Evolutionary conservation across 352 stramenopile species (phyloP), one percentile per base, ranked within the genome.

Genomic region (Pythium guiyangense): DNA sequence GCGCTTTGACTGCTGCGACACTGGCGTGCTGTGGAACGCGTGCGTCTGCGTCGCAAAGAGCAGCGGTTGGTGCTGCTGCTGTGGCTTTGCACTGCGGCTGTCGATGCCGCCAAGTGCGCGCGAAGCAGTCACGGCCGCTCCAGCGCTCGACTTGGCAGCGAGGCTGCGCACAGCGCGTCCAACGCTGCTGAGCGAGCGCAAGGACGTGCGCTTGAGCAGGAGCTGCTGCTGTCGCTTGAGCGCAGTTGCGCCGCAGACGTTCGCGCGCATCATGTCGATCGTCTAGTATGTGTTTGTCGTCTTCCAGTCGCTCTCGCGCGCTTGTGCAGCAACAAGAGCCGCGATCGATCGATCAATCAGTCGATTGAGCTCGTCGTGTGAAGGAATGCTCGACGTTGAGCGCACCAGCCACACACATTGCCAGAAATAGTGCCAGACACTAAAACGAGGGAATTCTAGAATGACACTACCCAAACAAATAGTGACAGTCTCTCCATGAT

Each of bases 21-120:
- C 63, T 10, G 71, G 71, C 49, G 86, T 90, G 66, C 73, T 86
- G 66, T 96, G 86, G 65, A 96, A 86, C 27, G 51, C 40, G 15
- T 62, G 49, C 43, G 57, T 42, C 27, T 59, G 60, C 34, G 54
- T 20, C 22, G 57, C 49, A n/a, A 54, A 48, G 49, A 53, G 58
- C 31, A 37, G 45, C 46, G 26, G 44, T 34, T 52, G 17, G 12
- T 6, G 46, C 6, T 39, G 6, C 18, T 34, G 46, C 29, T 12
- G 54, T 15, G 31, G 39, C 49, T 46, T 14, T 4, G 15, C 17
- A 42, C 18, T 42, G 45, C 17, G 43, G 17, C 48, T 12, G 14
- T 50, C 29, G 29, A 29, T 20, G 10, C 9, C 40, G 18, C 26
- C 26, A 27, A 49, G 20, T 22, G 40, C 35, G 14, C 47, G 46